Conservation (phyloP, 768 basidiomycete species). For the Pleurotus ostreatus region DNA sequence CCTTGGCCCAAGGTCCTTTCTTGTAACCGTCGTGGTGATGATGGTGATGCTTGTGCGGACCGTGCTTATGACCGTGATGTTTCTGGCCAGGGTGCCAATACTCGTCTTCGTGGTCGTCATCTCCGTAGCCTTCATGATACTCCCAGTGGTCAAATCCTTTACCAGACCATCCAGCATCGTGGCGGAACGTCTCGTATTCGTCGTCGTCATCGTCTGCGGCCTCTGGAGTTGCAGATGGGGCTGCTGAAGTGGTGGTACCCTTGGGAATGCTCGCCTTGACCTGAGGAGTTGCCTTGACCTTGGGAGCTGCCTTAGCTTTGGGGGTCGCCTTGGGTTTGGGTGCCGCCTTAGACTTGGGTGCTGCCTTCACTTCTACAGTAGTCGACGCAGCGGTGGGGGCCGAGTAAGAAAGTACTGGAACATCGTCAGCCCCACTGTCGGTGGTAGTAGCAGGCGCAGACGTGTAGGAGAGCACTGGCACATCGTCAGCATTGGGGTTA, state of each 20-base stretch:
- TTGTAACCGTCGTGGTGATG: neutral
- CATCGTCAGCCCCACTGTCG: too few relatives aligned
- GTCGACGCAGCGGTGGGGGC: neutral
- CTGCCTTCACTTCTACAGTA: neutral
- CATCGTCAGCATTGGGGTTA: neutral
- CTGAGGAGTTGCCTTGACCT: too few relatives aligned
- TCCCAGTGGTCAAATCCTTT: slow-evolving; percentile 5
- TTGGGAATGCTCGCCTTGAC: too few relatives aligned
- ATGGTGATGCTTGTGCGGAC: neutral
- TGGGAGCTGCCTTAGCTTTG: too few relatives aligned
- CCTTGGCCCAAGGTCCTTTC: neutral
- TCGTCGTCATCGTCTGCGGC: neutral
- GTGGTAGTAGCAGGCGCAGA: neutral
- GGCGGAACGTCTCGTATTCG: slow-evolving; percentile 6
- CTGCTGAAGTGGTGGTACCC: neutral
- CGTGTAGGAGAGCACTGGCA: neutral
- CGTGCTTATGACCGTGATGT: neutral
- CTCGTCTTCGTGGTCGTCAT: neutral
- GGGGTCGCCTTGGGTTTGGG: too few relatives aligned
- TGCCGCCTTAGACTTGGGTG: too few relatives aligned
- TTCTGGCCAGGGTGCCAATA: neutral
- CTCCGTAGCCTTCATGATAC: slow-evolving; percentile 7
- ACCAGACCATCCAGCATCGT: slow-evolving; percentile 5
- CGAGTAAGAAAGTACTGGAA: neutral
- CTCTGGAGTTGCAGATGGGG: neutral